These are phyloP conservation scores for Naganishia cerealis DNA, from an alignment of 1,284 basidiomycete genomes.

Conservation along the genomic window DNA sequence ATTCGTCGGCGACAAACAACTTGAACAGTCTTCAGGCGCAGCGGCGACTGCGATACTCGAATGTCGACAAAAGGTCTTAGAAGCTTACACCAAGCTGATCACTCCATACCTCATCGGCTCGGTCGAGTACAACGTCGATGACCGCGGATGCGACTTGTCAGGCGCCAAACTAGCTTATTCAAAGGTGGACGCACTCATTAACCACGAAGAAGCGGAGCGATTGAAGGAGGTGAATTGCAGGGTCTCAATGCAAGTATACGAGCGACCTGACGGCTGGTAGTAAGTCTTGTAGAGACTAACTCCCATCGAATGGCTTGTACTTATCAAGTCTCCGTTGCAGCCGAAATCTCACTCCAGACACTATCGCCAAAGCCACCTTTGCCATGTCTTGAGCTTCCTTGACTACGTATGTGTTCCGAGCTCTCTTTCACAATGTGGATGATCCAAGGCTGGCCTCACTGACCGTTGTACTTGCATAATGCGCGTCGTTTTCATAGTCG, in stretches of 20 bases:
- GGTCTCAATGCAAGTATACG: neutral
- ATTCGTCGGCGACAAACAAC: constrained; percentile 5
- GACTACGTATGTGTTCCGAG: too few species aligned
- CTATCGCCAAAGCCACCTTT: neutral
- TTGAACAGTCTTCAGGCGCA: neutral
- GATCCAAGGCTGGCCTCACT: too few species aligned
- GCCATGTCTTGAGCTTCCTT: too few species aligned
- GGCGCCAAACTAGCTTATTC: constrained; percentile 15
- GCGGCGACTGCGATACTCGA: neutral
- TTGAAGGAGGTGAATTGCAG: constrained; percentile 9
- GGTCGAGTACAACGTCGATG: neutral
- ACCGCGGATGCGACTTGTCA: neutral
- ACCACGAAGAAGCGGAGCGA: neutral
- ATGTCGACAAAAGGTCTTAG: neutral
- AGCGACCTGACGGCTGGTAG: constrained; percentile 2
- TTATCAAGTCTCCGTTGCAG: neutral
- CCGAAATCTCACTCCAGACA: neutral
- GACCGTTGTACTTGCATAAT: too few species aligned
- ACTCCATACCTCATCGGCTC: neutral
- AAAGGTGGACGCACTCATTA: constrained; percentile 8
- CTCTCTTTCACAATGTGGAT: too few species aligned
- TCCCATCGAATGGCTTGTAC: neutral
- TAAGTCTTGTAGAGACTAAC: neutral
- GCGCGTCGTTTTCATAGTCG: too few species aligned
- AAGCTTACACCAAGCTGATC: neutral